A percentile compares a stretch with the other conserved stretches of the same genome.
These are phyloP conservation scores for Samsoniella hepiali DNA, from an alignment of 2,329 filamentous ascomycete genomes.

Conservation along the genomic window DNA sequence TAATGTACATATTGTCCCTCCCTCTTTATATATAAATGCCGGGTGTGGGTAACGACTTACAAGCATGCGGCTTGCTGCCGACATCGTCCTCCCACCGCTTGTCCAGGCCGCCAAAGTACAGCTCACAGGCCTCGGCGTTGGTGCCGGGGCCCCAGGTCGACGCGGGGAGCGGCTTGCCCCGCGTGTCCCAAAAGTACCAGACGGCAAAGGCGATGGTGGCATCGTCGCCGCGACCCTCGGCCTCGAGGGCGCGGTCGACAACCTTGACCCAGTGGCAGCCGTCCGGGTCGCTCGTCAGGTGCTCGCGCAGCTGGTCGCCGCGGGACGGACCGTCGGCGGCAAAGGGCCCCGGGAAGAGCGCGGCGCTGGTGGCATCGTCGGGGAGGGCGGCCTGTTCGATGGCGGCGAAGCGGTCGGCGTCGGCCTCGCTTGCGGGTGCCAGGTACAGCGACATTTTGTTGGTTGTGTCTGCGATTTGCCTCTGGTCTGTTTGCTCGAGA, in stretches of 20 bases:
- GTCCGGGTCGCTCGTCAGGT: background rate
- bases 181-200: constrained; percentile 6
- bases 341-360: constrained; percentile 6
- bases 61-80: constrained; percentile 1
- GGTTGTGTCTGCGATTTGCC: background rate
- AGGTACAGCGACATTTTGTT: background rate
- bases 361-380: background rate
- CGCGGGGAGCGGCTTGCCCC: background rate
- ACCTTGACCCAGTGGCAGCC: constrained; percentile 20
- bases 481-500: background rate
- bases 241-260: constrained; percentile 3
- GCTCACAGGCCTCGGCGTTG: constrained; percentile 4
- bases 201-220: constrained; percentile 6
- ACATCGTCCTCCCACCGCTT: constrained; percentile 1
- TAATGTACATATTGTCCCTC: background rate
- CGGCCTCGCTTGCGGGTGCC: background rate
- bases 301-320: constrained; percentile 3
- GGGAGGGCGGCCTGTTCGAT: constrained; percentile 10
- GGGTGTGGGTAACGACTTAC: background rate
- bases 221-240: background rate
- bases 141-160: background rate
- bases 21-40: background rate
- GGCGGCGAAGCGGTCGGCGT: constrained; percentile 6
- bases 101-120: constrained; percentile 7
- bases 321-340: background rate